Base-by-base conservation (phyloP, 2,329 filamentous ascomycete genomes). In the Penicillium glabrum region DNA sequence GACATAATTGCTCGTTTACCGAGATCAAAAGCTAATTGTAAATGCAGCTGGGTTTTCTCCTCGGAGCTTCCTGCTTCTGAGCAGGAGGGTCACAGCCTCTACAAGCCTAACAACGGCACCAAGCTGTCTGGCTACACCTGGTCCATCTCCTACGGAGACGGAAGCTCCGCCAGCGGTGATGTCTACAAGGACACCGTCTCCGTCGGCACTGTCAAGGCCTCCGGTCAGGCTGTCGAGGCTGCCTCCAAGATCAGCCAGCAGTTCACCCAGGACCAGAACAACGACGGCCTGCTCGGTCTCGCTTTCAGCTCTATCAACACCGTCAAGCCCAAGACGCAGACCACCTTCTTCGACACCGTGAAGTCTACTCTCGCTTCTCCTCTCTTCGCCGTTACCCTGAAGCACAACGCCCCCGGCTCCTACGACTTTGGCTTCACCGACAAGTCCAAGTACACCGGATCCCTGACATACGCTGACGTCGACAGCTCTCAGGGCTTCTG, bases 181-280 rank as follows among this genome's bases (percentile, higher is more conserved):
- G 87, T 90, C 53, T 89, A 87, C 72, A 80, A 78, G 29, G 88
- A 90, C 70, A 83, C 78, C 47, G 87, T 90, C 43, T 76, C 77
- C 23, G 80, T 90, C 26, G 87, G 86, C 46, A 77, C 77, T 29
- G 82, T 87, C 3, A 83, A 78, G 27, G 85, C 86, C 33, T 79
- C 79, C 3, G 69, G 72, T 2, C 88, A 90, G 72, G 86, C 86
- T 9, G 83, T 91, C 11, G 85, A 90, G 71, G 82, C 86, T 33
- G 88, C 88, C 14, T 77, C 78, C 3, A 76, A 79, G 1, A 81
- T 89, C 43, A 88, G 85, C 13, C 57, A 71, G 1, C 61, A 77
- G 41, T 87, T 87, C 72, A 64, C 72, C 6, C 63, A 75, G 53
- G 82, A 87, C 65, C 66, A 65, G 26, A 70, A 81, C 67, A 84